A percentile compares a stretch with the other conserved stretches of the same genome.
These are phyloP conservation scores for Torulaspora gathmanii DNA, from an alignment of 805 yeast genomes.

Conservation along the genomic window DNA sequence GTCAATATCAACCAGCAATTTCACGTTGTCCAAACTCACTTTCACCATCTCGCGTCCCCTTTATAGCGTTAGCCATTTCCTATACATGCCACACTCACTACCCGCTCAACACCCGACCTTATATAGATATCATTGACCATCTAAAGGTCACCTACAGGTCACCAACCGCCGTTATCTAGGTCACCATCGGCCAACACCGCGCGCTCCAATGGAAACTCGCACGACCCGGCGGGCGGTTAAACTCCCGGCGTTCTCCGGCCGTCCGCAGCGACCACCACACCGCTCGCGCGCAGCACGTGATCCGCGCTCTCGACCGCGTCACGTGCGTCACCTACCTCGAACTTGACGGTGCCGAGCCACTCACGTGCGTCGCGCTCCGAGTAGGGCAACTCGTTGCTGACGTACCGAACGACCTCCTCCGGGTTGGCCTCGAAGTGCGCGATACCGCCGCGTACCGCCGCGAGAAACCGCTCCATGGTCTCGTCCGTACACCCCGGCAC, in stretches of 20 bases:
- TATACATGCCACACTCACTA: background rate
- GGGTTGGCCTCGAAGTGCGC: slow-evolving; percentile 54
- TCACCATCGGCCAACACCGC: too few species aligned
- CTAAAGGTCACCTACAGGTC: background rate
- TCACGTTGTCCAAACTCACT: slow-evolving; percentile 34
- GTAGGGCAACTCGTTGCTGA: slow-evolving; percentile 67
- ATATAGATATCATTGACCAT: background rate
- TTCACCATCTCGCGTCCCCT: slow-evolving; percentile 20
- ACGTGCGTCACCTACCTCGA: slow-evolving; percentile 42
- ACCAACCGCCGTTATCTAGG: too few species aligned
- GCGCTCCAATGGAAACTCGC: background rate
- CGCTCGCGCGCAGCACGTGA: slow-evolving; percentile 51
- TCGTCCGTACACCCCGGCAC: slow-evolving; percentile 36
- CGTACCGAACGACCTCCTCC: slow-evolving; percentile 63
- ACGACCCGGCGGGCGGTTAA: too few species aligned
- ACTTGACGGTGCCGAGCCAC: slow-evolving; percentile 78
- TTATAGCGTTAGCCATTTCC: background rate
- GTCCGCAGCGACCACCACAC: slow-evolving; percentile 1
- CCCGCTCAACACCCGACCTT: background rate
- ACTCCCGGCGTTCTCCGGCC: background rate
- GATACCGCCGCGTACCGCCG: slow-evolving; percentile 63
- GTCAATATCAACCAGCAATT: slow-evolving; percentile 36
- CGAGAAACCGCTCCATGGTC: slow-evolving; percentile 41
- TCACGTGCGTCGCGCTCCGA: slow-evolving; percentile 67
- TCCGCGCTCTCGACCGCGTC: slow-evolving; percentile 53